Evolutionary conservation across 179 eudicot species (phyloP).

Genomic region (Gypsophila paniculata): DNA sequence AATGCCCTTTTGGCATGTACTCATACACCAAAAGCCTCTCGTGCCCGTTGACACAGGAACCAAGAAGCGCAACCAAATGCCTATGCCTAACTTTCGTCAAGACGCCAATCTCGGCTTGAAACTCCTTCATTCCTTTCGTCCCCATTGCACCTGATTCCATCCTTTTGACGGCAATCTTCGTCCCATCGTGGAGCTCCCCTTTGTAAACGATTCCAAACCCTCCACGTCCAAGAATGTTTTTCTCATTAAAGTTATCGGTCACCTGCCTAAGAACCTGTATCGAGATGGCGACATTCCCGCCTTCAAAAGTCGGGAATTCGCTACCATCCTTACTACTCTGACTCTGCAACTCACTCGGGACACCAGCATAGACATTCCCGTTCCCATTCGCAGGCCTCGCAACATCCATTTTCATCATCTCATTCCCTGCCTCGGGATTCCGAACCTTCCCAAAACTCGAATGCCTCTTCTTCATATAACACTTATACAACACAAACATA

Average conservation of each 20-base stretch:
- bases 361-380: constrained; percentile 11
- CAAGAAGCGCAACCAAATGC: constrained; percentile 59
- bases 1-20: constrained; percentile 65
- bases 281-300: constrained; percentile 43
- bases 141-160: constrained; percentile 61
- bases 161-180: constrained; percentile 69
- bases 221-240: constrained; percentile 56
- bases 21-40: constrained; percentile 80
- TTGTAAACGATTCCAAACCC: constrained; percentile 76
- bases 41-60: constrained; percentile 47
- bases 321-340: constrained; percentile 56
- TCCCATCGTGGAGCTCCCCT: constrained; percentile 65
- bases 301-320: constrained; percentile 42
- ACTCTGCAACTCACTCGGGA: constrained; percentile 53
- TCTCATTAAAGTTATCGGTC: constrained; percentile 56
- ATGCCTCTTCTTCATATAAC: constrained; percentile 36
- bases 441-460: constrained; percentile 35
- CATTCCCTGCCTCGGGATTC: constrained; percentile 41
- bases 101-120: constrained; percentile 58
- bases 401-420: constrained; percentile 27
- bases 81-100: constrained; percentile 65
- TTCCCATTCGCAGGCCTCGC: constrained; percentile 4
- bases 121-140: constrained; percentile 58
- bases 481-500: constrained; percentile 44
- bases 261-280: constrained; percentile 50